Conservation (phyloP, 768 basidiomycete genomes). For the Tylopilus plumbeoviolaceoides region DNA sequence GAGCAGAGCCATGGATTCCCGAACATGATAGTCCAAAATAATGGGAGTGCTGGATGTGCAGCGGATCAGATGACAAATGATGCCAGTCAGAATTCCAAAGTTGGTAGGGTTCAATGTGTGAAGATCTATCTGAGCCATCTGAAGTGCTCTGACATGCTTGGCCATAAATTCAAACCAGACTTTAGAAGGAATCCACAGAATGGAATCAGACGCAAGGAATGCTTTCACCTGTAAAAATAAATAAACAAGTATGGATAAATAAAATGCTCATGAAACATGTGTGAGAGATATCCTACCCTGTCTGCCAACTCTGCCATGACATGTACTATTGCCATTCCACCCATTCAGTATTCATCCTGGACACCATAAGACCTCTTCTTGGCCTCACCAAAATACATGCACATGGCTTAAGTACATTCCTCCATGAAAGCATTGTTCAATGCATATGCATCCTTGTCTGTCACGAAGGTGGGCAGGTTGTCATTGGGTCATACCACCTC, state of each 20-base stretch:
- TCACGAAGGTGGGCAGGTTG: neutral
- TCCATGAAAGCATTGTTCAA: neutral
- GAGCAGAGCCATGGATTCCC: conserved; percentile 10
- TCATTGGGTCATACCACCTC: neutral
- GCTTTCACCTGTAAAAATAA: neutral
- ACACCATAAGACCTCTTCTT: conserved; percentile 7
- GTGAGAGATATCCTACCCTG: too few species aligned
- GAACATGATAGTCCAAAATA: conserved; percentile 5
- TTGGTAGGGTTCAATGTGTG: neutral
- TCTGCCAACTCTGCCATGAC: neutral
- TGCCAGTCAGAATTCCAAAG: conserved; percentile 6
- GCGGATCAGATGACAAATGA: conserved; percentile 4
- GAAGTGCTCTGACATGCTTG: neutral
- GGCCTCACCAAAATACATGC: neutral
- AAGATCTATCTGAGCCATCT: neutral
- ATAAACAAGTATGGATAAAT: too few species aligned
- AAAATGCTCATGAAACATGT: too few species aligned
- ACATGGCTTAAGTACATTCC: neutral
- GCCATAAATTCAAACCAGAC: conserved; percentile 9
- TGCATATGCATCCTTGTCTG: conserved; percentile 2
- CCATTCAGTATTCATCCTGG: conserved; percentile 1
- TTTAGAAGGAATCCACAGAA: neutral
- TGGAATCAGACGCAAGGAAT: conserved; percentile 1
- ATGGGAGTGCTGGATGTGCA: conserved; percentile 5
- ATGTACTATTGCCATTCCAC: neutral